Evolutionary conservation across 1,139 yeast genomes (phyloP).

Genomic region (Pichia sp.): DNA sequence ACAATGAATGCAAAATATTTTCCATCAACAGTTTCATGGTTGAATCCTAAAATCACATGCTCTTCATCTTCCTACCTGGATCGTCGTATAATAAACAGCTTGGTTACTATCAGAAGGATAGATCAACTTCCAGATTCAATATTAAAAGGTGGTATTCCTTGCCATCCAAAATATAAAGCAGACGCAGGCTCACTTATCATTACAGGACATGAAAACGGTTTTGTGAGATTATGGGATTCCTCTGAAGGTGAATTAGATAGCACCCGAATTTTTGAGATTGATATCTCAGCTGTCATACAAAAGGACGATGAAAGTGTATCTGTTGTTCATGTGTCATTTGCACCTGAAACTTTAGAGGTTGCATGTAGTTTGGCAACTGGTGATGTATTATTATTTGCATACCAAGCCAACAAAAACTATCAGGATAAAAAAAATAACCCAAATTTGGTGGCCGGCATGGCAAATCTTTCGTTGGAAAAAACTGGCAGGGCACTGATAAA

Average conservation of each 20-base stretch:
- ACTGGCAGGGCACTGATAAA: slow-evolving; percentile 33
- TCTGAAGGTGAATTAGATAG: slow-evolving; percentile 72
- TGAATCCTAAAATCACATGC: slow-evolving; percentile 67
- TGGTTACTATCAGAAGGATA: slow-evolving; percentile 28
- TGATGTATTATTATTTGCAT: slow-evolving; percentile 65
- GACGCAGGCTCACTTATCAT: slow-evolving; percentile 47
- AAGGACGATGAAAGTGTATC: slow-evolving; percentile 40
- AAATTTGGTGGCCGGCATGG: slow-evolving; percentile 29
- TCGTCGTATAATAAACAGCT: slow-evolving; percentile 31
- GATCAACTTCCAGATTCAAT: slow-evolving; percentile 34
- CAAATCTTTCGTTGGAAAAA: slow-evolving; percentile 32
- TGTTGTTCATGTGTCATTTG: slow-evolving; percentile 62
- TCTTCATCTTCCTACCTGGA: slow-evolving; percentile 46
- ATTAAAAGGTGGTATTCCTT: slow-evolving; percentile 77
- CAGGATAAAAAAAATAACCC: slow-evolving; percentile 31
- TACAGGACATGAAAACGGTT: slow-evolving; percentile 81
- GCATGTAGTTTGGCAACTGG: slow-evolving; percentile 67
- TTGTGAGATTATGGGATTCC: slow-evolving; percentile 75
- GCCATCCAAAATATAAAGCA: slow-evolving; percentile 56
- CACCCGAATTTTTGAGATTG: slow-evolving; percentile 51
- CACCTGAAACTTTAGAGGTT: slow-evolving; percentile 74
- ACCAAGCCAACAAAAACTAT: slow-evolving; percentile 50
- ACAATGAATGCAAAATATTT: slow-evolving; percentile 56
- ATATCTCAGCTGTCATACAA: slow-evolving; percentile 43
- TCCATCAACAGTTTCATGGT: slow-evolving; percentile 77